These are phyloP conservation scores for Plasmodium knowlesi DNA, from an alignment of 169 alveolate genomes.

Conservation along the genomic window DNA sequence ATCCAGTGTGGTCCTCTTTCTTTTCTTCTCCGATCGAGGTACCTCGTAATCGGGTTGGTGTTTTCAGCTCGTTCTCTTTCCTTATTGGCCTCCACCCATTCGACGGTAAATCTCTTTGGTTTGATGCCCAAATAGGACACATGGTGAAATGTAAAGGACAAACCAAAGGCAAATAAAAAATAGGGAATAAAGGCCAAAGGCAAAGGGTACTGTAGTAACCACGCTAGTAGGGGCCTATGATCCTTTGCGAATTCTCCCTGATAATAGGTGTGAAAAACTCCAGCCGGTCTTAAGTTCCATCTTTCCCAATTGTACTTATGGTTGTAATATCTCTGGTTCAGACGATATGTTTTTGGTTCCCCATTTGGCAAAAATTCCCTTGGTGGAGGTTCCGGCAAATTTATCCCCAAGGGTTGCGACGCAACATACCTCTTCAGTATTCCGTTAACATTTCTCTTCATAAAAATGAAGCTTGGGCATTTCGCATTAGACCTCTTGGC, in stretches of 20 bases:
- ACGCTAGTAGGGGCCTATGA: constrained; percentile 83
- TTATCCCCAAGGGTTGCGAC: constrained; percentile 77
- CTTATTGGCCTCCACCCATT: constrained; percentile 90
- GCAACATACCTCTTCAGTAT: constrained; percentile 60
- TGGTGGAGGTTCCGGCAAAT: constrained; percentile 91
- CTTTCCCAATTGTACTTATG: constrained; percentile 91
- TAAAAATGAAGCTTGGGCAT: constrained; percentile 9
- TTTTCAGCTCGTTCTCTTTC: constrained; percentile 92
- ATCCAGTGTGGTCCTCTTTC: constrained; percentile 92
- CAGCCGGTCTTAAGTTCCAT: constrained; percentile 90
- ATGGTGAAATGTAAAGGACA: constrained; percentile 85
- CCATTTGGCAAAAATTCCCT: constrained; percentile 89
- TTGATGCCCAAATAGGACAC: constrained; percentile 85
- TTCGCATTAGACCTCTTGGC: not conserved
- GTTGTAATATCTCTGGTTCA: constrained; percentile 84
- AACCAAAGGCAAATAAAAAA: constrained; percentile 78
- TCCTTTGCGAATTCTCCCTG: constrained; percentile 91
- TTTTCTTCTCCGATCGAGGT: constrained; percentile 88
- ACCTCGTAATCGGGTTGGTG: constrained; percentile 90
- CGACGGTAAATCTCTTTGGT: constrained; percentile 91
- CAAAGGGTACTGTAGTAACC: constrained; percentile 83
- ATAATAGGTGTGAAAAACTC: constrained; percentile 90
- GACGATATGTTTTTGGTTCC: constrained; percentile 86
- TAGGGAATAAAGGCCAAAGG: constrained; percentile 84
- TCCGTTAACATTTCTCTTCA: constrained; percentile 13